Evolutionary conservation across 2,329 filamentous ascomycete species (phyloP), one percentile per base, ranked within the genome.

Genomic region (Diaporthe australafricana): DNA sequence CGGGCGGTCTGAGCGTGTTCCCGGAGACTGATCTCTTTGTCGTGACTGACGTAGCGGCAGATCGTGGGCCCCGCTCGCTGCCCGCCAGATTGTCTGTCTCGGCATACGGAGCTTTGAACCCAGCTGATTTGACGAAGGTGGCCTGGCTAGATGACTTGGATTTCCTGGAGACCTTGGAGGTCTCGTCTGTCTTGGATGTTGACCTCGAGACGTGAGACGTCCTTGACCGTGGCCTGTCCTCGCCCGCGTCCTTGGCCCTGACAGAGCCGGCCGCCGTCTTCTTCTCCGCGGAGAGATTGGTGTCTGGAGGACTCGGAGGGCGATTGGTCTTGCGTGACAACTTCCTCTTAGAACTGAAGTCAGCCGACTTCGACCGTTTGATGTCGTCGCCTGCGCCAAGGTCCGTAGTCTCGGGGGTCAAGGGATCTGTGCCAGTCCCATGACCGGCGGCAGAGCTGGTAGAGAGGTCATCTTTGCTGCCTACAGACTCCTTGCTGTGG

Each of bases 401-500:
- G 78, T 94, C 92, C 27, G 92, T 94, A 27, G 92, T 87, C 73
- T 94, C 92, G 22, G 93, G 93, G 1, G 93, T 95, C 62, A 87
- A 80, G 1, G 87, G 87, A 69, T 91, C 89, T 11, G 75, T 90
- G 86, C 73, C 75, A 16, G 75, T 90, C 86, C 73, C 75, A 60
- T 74, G 77, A 56, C 72, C 73, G 74, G 78, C 80, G 62, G 78
- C 79, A 50, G 76, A 75, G 66, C 77, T 78, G 53, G 76, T 75
- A 30, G 82, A 79, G 62, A 88, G 75, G 68, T 89, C 86, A 56
- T 91, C 88, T 67, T 85, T 85, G 78, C 90, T 91, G 75, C 90
- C 87, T 68, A 98, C 89, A 55, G 91, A 90, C 83, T 98, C 96
- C 81, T 95, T 96, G 86, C 94, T 97, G 81, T 97, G 94, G 16